phyloP scores from a whole-genome alignment of 2,329 filamentous ascomycete genomes.

The Alternaria sp. region DNA sequence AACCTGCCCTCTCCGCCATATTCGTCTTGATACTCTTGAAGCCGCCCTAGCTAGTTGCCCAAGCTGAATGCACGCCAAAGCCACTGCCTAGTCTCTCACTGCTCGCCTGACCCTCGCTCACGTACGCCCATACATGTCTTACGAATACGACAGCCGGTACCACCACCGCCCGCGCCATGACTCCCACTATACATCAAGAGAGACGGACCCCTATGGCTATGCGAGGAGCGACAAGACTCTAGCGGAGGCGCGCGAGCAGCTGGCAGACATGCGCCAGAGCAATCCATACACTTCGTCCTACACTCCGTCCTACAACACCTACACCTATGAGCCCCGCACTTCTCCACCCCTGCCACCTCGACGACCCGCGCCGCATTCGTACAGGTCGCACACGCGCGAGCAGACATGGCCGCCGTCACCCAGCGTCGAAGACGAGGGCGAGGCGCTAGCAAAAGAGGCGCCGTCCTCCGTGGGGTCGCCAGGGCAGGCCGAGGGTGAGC shows the following conservation, averaged over 20 bases:
- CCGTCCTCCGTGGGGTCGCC: constrained; percentile 41
- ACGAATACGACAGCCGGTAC: constrained; percentile 35
- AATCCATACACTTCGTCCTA: constrained; percentile 29
- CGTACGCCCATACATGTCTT: constrained; percentile 26
- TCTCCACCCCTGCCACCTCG: constrained; percentile 26
- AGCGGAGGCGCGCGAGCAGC: constrained; percentile 21
- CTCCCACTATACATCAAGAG: constrained; percentile 33
- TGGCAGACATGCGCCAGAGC: constrained; percentile 32
- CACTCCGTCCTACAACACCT: constrained; percentile 37
- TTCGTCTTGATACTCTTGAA: constrained; percentile 1
- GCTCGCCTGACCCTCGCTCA: constrained; percentile 17
- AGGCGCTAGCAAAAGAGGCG: constrained; percentile 67
- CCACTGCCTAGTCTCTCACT: constrained; percentile 8
- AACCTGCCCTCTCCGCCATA: constrained; percentile 1
- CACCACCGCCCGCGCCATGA: constrained; percentile 32
- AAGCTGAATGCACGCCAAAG: constrained; percentile 3
- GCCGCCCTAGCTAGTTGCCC: constrained; percentile 5
- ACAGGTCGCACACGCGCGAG: constrained; percentile 26
- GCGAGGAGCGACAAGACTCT: constrained; percentile 23
- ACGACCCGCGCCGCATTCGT: constrained; percentile 21
- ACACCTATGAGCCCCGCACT: constrained; percentile 42
- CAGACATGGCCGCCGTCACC: constrained; percentile 64
- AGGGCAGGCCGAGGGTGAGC: constrained; percentile 52
- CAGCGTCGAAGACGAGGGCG: constrained; percentile 72
- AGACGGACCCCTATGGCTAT: constrained; percentile 30